phyloP scores from a whole-genome alignment of 495 filamentous ascomycete genomes.

The Parathielavia appendiculata region DNA sequence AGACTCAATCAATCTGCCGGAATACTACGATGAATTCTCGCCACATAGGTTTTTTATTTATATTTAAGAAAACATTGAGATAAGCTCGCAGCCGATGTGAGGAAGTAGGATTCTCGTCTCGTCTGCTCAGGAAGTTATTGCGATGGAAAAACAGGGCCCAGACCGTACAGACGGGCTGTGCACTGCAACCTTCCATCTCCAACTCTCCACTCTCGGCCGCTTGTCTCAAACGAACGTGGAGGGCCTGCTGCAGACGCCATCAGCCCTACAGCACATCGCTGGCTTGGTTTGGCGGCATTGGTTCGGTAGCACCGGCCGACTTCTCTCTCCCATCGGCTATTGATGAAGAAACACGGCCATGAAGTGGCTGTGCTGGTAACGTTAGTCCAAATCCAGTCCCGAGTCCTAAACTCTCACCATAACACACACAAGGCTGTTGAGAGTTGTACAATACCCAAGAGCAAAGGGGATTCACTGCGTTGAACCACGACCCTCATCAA shows the following conservation, averaged over 20 bases:
- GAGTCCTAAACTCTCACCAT: too few relatives aligned
- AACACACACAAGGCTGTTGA: not conserved
- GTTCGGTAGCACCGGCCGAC: not conserved
- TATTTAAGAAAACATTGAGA: not conserved
- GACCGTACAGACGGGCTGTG: slow-evolving; percentile 1
- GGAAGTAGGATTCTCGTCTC: not conserved
- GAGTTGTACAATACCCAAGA: too few relatives aligned
- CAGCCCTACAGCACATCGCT: not conserved
- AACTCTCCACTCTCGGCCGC: not conserved
- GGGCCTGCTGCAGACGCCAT: slow-evolving; percentile 6
- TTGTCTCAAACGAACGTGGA: not conserved
- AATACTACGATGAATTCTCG: not conserved
- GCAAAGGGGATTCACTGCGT: too few relatives aligned
- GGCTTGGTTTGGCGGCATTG: not conserved
- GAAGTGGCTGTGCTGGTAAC: slow-evolving; percentile 5
- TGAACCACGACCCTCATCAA: too few relatives aligned
- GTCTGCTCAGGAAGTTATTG: not conserved
- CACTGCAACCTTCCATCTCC: slow-evolving; percentile 1
- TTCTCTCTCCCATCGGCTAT: not conserved
- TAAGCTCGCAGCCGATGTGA: not conserved
- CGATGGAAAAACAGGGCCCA: not conserved
- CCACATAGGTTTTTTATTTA: not conserved
- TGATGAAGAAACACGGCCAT: not conserved
- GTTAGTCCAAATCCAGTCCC: not conserved
- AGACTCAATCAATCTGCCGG: not conserved